These are phyloP conservation scores for Brassica cretica DNA, from an alignment of 345 rosid species.

Conservation along the genomic window DNA sequence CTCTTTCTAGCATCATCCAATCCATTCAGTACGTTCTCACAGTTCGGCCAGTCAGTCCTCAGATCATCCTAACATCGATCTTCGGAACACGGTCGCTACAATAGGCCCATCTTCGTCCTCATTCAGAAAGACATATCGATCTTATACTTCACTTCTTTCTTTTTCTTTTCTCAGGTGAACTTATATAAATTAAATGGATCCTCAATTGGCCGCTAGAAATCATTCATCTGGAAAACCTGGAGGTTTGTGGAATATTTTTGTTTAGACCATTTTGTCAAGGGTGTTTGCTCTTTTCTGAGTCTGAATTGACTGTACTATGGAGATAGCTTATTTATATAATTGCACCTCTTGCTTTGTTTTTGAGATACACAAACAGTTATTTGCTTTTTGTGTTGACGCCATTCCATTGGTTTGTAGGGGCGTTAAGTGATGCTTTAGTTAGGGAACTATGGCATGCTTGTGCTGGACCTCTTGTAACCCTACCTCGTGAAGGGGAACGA, in stretches of 20 bases:
- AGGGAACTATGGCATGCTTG: constrained; percentile 97
- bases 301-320: not conserved
- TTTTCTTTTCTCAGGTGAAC: constrained; percentile 21
- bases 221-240: constrained; percentile 46
- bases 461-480: constrained; percentile 94
- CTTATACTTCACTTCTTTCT: constrained; percentile 9
- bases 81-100: no score
- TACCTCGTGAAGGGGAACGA: constrained; percentile 93
- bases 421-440: constrained; percentile 64
- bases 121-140: constrained; percentile 18
- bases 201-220: constrained; percentile 50
- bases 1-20: no score
- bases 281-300: constrained; percentile 10
- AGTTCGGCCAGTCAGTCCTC: no score
- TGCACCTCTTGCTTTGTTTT: constrained; percentile 7
- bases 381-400: constrained; percentile 1
- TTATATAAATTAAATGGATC: constrained; percentile 10
- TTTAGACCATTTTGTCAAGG: constrained; percentile 13
- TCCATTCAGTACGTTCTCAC: no score
- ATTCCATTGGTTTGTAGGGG: constrained; percentile 40
- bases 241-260: constrained; percentile 48
- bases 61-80: no score
- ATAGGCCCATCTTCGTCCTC: constrained; percentile 13
- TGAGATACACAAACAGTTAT: not conserved
- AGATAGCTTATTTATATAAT: not conserved